These are phyloP conservation scores for Jamesozyma piceae DNA, from an alignment of 805 yeast genomes.

Conservation along the genomic window DNA sequence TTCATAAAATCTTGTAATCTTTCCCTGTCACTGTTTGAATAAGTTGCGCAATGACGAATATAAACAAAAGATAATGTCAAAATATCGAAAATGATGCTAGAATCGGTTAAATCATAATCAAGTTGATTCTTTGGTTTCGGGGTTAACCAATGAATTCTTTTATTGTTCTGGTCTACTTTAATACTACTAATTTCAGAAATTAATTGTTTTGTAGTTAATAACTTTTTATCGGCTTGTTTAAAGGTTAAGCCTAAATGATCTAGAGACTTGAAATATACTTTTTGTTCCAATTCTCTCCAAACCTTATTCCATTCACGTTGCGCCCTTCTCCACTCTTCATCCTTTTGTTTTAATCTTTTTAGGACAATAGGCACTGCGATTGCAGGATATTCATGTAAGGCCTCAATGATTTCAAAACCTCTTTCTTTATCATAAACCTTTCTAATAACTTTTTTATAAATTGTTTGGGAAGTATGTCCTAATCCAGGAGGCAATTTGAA, in stretches of 20 bases:
- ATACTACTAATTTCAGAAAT: conserved; percentile 87
- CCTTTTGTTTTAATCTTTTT: conserved; percentile 90
- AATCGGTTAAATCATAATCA: conserved; percentile 54
- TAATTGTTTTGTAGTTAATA: conserved; percentile 79
- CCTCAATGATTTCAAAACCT: conserved; percentile 93
- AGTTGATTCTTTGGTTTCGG: conserved; percentile 77
- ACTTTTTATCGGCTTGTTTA: conserved; percentile 91
- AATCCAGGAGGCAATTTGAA: conserved; percentile 88
- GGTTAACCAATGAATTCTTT: conserved; percentile 74
- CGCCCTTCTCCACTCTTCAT: conserved; percentile 97
- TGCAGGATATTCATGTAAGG: conserved; percentile 89
- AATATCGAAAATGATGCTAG: conserved; percentile 64
- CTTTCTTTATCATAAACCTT: conserved; percentile 90
- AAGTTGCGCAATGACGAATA: conserved; percentile 58
- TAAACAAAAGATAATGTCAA: conserved; percentile 56
- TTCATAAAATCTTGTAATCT: conserved; percentile 61
- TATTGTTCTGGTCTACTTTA: conserved; percentile 82
- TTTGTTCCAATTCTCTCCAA: conserved; percentile 97
- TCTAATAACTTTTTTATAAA: conserved; percentile 86
- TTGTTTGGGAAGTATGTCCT: conserved; percentile 84
- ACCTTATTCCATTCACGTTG: conserved; percentile 98
- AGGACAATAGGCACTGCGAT: conserved; percentile 90
- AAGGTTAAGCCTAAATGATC: conserved; percentile 94
- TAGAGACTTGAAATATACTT: conserved; percentile 82
- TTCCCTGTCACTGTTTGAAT: conserved; percentile 74